phyloP scores from a whole-genome alignment of 306 rosid species.

The Vigna radiata region DNA sequence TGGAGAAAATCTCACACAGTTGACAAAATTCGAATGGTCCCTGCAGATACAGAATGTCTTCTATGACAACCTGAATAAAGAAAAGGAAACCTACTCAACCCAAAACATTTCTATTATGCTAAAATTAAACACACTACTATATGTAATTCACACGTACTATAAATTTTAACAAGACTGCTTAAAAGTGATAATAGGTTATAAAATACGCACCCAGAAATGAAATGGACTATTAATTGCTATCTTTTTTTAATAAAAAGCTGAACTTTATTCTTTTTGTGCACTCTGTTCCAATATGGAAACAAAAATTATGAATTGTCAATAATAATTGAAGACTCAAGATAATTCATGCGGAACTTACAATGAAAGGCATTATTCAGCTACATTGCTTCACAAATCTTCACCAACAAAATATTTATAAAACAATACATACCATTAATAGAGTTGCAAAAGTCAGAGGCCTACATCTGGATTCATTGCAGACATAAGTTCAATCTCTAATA shows the following conservation, averaged over 20 bases:
- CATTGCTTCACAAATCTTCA: conserved; percentile 28
- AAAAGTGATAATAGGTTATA: conserved; percentile 3
- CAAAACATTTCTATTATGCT: conserved; percentile 38
- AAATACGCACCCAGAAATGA: conserved; percentile 4
- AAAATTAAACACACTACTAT: background rate
- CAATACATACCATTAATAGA: background rate
- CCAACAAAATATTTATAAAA: conserved; percentile 9
- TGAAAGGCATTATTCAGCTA: background rate
- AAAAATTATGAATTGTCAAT: background rate
- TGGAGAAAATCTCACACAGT: conserved; percentile 89
- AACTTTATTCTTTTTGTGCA: background rate
- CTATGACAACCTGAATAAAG: conserved; percentile 54
- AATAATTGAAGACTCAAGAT: conserved; percentile 10
- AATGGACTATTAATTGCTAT: background rate
- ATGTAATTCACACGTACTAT: background rate
- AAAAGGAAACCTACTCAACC: conserved; percentile 52
- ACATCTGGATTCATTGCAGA: conserved; percentile 13
- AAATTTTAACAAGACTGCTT: background rate
- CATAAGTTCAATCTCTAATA: conserved; percentile 12
- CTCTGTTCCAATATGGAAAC: background rate
- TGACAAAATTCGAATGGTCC: conserved; percentile 94
- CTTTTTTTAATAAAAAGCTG: background rate
- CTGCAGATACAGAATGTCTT: conserved; percentile 65
- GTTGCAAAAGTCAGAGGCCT: conserved; percentile 24
- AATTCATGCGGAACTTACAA: conserved; percentile 26